Percentiles rank a stretch among this genome's conserved stretches.
Conservation (phyloP, 345 rosid species). For the Eucalyptus caleyi region DNA sequence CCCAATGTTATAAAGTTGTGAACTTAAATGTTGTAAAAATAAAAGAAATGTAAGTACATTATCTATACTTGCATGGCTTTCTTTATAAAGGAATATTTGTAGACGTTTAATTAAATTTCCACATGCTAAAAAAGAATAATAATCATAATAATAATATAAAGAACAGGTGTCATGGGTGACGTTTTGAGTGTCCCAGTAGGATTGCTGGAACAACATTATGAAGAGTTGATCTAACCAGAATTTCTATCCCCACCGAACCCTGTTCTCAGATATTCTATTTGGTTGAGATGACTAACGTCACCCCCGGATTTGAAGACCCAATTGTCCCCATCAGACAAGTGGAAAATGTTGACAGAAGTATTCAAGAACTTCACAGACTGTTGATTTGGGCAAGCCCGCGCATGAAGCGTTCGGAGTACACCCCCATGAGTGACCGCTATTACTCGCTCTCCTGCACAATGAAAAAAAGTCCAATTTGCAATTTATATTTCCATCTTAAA, state of each 20-base stretch:
- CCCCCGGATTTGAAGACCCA: conserved; percentile 55
- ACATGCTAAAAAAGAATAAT: no score
- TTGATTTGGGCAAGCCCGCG: conserved; percentile 49
- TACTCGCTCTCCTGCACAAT: conserved; percentile 45
- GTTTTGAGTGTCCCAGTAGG: not conserved
- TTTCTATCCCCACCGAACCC: conserved; percentile 76
- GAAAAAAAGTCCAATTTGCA: not conserved
- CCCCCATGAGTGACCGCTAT: conserved; percentile 77
- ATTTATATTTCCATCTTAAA: not conserved
- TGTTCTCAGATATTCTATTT: conserved; percentile 28
- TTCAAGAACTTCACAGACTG: conserved; percentile 30
- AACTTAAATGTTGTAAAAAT: no score
- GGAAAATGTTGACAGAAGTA: conserved; percentile 54
- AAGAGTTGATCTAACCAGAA: conserved; percentile 31
- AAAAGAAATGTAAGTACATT: no score
- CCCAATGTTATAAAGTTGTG: no score
- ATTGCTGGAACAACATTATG: not conserved
- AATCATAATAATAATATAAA: no score
- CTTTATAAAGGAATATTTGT: no score
- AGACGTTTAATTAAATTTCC: no score
- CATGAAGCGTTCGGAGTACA: conserved; percentile 44
- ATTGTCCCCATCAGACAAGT: conserved; percentile 21
- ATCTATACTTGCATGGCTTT: no score
- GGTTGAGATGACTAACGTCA: not conserved
- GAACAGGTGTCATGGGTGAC: no score